These are phyloP conservation scores for Cadophora sp. DNA, from an alignment of 2,329 filamentous ascomycete genomes.

Conservation along the genomic window DNA sequence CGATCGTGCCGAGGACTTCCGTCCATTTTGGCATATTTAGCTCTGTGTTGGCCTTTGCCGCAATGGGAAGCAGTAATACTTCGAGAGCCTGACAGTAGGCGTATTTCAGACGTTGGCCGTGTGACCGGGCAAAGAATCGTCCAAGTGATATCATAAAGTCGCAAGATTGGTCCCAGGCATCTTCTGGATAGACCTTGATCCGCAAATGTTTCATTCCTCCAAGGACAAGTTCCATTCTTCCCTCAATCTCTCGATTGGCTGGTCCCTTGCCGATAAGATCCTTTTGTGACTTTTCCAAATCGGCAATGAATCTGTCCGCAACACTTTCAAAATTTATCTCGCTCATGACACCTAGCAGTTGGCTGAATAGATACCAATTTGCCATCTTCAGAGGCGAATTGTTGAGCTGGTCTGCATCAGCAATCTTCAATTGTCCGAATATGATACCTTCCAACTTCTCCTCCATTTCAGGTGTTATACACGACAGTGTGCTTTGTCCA, in stretches of 20 bases:
- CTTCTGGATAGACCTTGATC: constrained; percentile 74
- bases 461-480: constrained; percentile 89
- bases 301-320: constrained; percentile 78
- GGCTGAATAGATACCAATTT: constrained; percentile 94
- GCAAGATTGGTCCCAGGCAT: constrained; percentile 85
- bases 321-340: constrained; percentile 88
- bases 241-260: constrained; percentile 72
- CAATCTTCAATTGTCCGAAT: constrained; percentile 90
- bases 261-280: constrained; percentile 76
- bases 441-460: constrained; percentile 95
- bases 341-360: constrained; percentile 95
- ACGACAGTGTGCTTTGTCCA: constrained; percentile 81
- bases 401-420: constrained; percentile 81
- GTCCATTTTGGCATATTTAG: constrained; percentile 85
- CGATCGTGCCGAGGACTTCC: constrained; percentile 80
- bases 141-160: constrained; percentile 86
- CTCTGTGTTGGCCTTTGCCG: constrained; percentile 79
- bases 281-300: constrained; percentile 79
- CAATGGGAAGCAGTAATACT: constrained; percentile 84
- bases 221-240: constrained; percentile 84
- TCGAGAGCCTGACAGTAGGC: constrained; percentile 94
- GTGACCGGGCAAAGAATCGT: constrained; percentile 81
- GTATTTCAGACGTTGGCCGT: constrained; percentile 89
- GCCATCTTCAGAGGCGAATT: constrained; percentile 84
- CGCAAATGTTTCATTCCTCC: constrained; percentile 90